Evolutionary conservation across 805 yeast species (phyloP).

Genomic region (Wickerhamiella domercqiae): DNA sequence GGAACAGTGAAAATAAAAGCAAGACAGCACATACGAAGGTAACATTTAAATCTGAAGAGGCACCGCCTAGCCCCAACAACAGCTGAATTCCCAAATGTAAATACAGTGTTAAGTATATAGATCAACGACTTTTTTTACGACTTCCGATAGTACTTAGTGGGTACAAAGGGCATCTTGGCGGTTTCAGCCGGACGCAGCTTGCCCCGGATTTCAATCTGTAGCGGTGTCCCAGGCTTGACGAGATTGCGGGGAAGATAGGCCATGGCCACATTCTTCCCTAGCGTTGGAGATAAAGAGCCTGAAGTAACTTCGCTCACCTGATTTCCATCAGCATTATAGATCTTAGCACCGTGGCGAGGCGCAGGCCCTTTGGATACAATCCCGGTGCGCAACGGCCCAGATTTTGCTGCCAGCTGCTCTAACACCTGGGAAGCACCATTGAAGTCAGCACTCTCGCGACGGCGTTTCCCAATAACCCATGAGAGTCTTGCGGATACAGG

Average conservation of each 20-base stretch:
- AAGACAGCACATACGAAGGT: background rate
- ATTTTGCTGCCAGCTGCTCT: constrained; percentile 53
- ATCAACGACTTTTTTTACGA: background rate
- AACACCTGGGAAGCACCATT: constrained; percentile 65
- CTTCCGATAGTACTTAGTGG: constrained; percentile 46
- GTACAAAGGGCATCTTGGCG: constrained; percentile 74
- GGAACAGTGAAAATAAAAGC: background rate
- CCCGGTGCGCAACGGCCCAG: constrained; percentile 56
- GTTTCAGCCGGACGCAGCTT: constrained; percentile 62
- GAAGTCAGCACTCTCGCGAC: constrained; percentile 47
- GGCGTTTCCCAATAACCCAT: constrained; percentile 76
- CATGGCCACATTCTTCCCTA: constrained; percentile 75
- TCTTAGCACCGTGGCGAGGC: constrained; percentile 65
- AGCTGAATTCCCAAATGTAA: no score
- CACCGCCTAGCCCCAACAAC: no score
- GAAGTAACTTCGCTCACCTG: constrained; percentile 48
- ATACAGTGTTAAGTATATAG: no score
- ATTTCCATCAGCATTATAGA: constrained; percentile 40
- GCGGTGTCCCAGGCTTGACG: constrained; percentile 58
- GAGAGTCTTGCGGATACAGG: constrained; percentile 82
- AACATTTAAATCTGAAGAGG: background rate
- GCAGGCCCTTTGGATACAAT: constrained; percentile 68
- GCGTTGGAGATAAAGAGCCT: constrained; percentile 54
- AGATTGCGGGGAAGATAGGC: constrained; percentile 62
- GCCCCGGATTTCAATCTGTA: constrained; percentile 69